Percentiles rank a stretch among this genome's conserved stretches.
Conservation (phyloP, 2,329 filamentous ascomycete genomes). For the Monilinia fructicola region DNA sequence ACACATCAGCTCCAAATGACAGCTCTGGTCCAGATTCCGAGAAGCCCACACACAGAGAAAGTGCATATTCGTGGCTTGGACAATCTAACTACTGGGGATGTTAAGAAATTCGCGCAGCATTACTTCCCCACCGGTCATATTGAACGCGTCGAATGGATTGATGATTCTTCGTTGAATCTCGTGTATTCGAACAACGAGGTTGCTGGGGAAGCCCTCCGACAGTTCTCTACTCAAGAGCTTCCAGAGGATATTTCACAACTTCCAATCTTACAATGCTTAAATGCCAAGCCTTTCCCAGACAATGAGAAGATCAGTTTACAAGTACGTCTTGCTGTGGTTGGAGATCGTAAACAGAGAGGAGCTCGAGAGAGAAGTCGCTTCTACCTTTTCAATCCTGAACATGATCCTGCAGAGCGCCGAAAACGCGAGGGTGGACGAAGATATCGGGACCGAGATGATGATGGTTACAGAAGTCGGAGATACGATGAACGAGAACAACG, state of each 20-base stretch:
- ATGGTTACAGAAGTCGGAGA: constrained; percentile 46
- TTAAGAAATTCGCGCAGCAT: constrained; percentile 71
- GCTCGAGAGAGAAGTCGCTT: constrained; percentile 83
- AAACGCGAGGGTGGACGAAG: constrained; percentile 56
- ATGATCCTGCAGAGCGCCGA: constrained; percentile 74
- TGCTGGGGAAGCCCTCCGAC: constrained; percentile 55
- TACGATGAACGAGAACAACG: constrained; percentile 47
- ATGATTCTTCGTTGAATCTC: constrained; percentile 87
- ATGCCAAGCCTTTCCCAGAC: constrained; percentile 66
- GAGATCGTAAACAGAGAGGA: constrained; percentile 77
- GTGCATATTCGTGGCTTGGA: constrained; percentile 79
- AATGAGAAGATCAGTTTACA: constrained; percentile 69
- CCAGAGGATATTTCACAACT: constrained; percentile 53
- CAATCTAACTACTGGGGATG: constrained; percentile 74
- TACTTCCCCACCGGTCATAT: constrained; percentile 60
- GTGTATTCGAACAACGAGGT: constrained; percentile 62
- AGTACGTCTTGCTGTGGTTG: constrained; percentile 69
- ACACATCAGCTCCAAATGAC: constrained; percentile 35
- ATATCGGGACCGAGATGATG: constrained; percentile 60
- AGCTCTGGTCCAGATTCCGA: constrained; percentile 31
- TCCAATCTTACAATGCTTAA: constrained; percentile 61
- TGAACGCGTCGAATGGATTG: constrained; percentile 84
- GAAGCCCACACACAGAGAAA: constrained; percentile 34
- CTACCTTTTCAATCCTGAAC: constrained; percentile 87
- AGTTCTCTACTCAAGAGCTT: constrained; percentile 51